These are phyloP conservation scores for Aspergillus cavernicola DNA, from an alignment of 495 filamentous ascomycete genomes.

Conservation along the genomic window DNA sequence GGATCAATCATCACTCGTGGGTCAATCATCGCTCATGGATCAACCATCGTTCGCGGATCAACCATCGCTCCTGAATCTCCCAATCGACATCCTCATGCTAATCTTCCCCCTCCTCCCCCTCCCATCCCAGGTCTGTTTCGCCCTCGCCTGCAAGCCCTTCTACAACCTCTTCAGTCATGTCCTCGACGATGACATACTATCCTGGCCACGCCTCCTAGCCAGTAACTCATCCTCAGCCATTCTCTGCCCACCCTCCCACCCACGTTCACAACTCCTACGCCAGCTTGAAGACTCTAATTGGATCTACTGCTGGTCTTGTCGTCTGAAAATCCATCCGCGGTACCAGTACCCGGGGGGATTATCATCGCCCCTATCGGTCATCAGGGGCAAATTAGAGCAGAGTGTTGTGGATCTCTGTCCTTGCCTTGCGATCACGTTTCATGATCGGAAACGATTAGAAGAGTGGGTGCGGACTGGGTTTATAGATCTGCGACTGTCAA, in stretches of 20 bases:
- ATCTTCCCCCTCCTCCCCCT: constrained; percentile 8
- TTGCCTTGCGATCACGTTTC: constrained; percentile 12
- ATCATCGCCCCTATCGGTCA: not conserved
- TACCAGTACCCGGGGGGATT: not conserved
- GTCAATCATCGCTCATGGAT: no score
- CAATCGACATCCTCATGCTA: constrained; percentile 8
- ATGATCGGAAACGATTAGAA: not conserved
- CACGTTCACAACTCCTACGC: constrained; percentile 7
- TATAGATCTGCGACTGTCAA: not conserved
- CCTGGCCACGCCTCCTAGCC: constrained; percentile 3
- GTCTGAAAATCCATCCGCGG: constrained; percentile 10
- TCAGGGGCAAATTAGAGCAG: not conserved
- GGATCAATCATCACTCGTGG: no score
- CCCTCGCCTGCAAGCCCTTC: constrained; percentile 12
- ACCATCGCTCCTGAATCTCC: constrained; percentile 5
- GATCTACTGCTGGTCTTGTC: constrained; percentile 7
- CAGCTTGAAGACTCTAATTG: constrained; percentile 8
- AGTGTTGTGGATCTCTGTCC: constrained; percentile 26
- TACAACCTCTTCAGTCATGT: constrained; percentile 2
- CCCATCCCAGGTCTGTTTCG: constrained; percentile 6
- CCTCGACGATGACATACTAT: constrained; percentile 3
- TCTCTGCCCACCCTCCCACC: not conserved
- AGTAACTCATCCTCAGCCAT: not conserved
- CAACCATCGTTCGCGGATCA: no score
- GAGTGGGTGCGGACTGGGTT: not conserved